Conservation (phyloP, 305 asterid species). For the Fraxinus nigra region DNA sequence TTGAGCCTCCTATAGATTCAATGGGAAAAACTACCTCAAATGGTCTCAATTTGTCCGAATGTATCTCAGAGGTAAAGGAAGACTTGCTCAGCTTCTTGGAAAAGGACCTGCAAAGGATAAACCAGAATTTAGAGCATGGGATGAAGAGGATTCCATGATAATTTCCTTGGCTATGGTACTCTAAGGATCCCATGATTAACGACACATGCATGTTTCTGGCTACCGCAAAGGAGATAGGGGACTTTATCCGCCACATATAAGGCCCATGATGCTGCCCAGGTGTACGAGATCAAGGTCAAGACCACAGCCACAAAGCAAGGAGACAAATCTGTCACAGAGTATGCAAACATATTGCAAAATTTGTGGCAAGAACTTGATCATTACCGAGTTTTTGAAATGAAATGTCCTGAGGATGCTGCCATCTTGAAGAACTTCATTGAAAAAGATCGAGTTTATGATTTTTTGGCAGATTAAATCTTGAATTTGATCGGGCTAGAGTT, state of each 20-base stretch:
- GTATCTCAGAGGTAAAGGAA: not conserved
- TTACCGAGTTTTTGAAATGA: not conserved
- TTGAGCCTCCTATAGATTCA: not conserved
- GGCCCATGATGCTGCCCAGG: not conserved
- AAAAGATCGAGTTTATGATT: not conserved
- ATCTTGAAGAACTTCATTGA: not conserved
- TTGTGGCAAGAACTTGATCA: not conserved
- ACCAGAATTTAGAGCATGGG: not conserved
- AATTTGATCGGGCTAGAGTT: not conserved
- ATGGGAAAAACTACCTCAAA: not conserved
- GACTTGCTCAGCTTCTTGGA: not conserved
- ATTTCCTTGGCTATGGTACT: not conserved
- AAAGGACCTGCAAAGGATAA: not conserved
- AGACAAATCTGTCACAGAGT: not conserved
- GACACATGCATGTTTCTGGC: not conserved
- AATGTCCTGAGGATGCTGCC: not conserved
- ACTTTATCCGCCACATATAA: not conserved
- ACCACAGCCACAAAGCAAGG: not conserved
- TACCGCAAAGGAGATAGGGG: not conserved
- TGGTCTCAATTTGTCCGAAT: not conserved
- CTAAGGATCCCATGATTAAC: not conserved
- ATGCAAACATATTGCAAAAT: not conserved
- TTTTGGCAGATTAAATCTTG: not conserved
- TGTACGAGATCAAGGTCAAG: not conserved
- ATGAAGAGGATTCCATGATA: not conserved